Percentiles rank a stretch among this genome's conserved stretches.
Conservation (phyloP, 192 early-diverging fungal species). For the Diversispora eburnea region DNA sequence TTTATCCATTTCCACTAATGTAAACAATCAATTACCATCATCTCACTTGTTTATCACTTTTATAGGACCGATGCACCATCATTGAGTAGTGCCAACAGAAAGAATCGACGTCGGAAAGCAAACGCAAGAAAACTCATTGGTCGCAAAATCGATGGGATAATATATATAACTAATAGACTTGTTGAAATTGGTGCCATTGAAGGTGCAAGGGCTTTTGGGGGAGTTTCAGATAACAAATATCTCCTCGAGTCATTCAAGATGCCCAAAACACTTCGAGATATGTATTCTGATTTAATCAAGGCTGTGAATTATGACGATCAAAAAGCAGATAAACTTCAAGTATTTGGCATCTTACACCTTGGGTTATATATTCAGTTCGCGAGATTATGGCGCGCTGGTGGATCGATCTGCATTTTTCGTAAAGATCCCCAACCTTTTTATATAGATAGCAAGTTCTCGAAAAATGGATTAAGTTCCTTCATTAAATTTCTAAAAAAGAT, state of each 20-base stretch:
- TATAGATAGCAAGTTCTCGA: conserved; percentile 19
- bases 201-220: conserved; percentile 11
- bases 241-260: conserved; percentile 21
- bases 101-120: conserved; percentile 13
- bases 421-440: conserved; percentile 20
- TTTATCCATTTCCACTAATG: neutral
- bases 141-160: conserved; percentile 21
- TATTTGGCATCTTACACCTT: conserved; percentile 21
- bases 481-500: conserved; percentile 4
- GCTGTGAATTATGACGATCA: conserved; percentile 17
- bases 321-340: conserved; percentile 24
- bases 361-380: conserved; percentile 20
- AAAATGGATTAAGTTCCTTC: conserved; percentile 8
- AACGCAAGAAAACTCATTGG: conserved; percentile 20
- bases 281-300: conserved; percentile 19
- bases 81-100: conserved; percentile 21
- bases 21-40: conserved; percentile 16
- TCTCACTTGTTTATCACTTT: conserved; percentile 15
- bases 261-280: conserved; percentile 15
- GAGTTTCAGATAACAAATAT: conserved; percentile 16
- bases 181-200: conserved; percentile 20
- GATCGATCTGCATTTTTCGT: conserved; percentile 18
- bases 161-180: neutral
- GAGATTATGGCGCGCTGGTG: conserved; percentile 23
- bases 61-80: conserved; percentile 19